Percentiles rank a stretch among this genome's conserved stretches.
These are phyloP conservation scores for Annulohypoxylon maeteangense DNA, from an alignment of 495 filamentous ascomycete genomes.

Conservation along the genomic window DNA sequence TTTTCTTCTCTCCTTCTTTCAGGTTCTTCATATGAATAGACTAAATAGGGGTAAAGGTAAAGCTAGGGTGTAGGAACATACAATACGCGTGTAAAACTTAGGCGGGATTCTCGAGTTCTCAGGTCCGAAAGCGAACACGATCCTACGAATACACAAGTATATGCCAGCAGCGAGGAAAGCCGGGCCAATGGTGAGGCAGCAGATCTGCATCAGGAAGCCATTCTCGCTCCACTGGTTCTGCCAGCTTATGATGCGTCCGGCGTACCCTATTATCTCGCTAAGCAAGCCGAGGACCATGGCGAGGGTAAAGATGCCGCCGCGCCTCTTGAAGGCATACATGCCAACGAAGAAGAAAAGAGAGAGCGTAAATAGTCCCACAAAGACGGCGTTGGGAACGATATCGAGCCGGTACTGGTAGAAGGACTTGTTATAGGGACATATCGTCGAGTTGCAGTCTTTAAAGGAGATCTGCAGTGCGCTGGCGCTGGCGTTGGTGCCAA, in stretches of 20 bases:
- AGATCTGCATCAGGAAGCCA: constrained; percentile 65
- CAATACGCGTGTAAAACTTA: constrained; percentile 59
- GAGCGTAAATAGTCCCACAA: constrained; percentile 56
- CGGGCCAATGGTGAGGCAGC: constrained; percentile 71
- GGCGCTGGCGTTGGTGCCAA: background rate
- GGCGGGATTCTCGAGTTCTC: constrained; percentile 71
- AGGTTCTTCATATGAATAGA: background rate
- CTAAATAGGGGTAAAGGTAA: background rate
- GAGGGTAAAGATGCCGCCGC: constrained; percentile 52
- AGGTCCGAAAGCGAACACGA: constrained; percentile 68
- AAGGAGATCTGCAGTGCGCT: constrained; percentile 8
- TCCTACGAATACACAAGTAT: constrained; percentile 69
- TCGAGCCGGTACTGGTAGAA: constrained; percentile 58
- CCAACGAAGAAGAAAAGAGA: constrained; percentile 54
- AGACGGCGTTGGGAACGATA: constrained; percentile 54
- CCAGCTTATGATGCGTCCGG: constrained; percentile 53
- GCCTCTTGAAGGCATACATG: constrained; percentile 51
- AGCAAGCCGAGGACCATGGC: constrained; percentile 55
- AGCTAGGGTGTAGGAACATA: constrained; percentile 42
- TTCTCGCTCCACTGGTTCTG: constrained; percentile 55
- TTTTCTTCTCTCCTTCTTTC: background rate
- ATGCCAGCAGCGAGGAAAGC: constrained; percentile 72
- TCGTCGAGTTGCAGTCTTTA: constrained; percentile 24
- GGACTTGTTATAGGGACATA: constrained; percentile 42
- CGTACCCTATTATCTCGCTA: constrained; percentile 59